These are phyloP conservation scores for Coleophoma cylindrospora DNA, from an alignment of 2,329 filamentous ascomycete genomes.

Conservation along the genomic window DNA sequence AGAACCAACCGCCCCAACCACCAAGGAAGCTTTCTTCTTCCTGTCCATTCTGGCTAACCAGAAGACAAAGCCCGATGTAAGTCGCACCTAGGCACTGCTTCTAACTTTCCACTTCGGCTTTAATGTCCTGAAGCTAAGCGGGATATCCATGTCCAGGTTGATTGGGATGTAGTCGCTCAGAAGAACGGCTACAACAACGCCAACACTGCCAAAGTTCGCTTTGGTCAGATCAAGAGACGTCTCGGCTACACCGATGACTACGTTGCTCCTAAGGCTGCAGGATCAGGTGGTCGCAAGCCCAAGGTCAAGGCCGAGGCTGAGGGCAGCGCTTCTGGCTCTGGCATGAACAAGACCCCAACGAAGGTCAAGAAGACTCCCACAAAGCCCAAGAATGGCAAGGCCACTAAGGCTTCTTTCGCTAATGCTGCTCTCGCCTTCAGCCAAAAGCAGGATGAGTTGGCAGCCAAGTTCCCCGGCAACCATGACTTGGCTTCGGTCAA, in stretches of 20 bases:
- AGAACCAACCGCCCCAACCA: background rate
- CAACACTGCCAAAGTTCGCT: conserved; percentile 41
- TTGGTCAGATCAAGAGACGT: conserved; percentile 44
- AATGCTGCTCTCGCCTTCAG: background rate
- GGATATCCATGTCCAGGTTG: conserved; percentile 15
- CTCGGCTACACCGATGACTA: conserved; percentile 21
- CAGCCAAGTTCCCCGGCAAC: background rate
- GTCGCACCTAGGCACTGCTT: background rate
- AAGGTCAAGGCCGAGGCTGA: background rate
- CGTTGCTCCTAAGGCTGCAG: background rate
- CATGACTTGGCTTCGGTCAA: background rate
- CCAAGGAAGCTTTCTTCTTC: conserved; percentile 15
- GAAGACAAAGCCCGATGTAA: conserved; percentile 14
- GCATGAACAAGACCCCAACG: conserved; percentile 7
- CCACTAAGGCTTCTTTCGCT: background rate
- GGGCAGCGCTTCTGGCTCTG: conserved; percentile 1
- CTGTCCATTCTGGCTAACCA: conserved; percentile 10
- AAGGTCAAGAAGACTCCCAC: conserved; percentile 5
- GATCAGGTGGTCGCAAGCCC: background rate
- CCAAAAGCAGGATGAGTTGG: background rate
- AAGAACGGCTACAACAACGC: conserved; percentile 40
- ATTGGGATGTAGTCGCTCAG: conserved; percentile 41
- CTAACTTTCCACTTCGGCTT: background rate
- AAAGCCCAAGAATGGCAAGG: background rate
- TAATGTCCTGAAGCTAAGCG: background rate